These are phyloP conservation scores for Coniferiporia sulphurascens DNA, from an alignment of 1,284 basidiomycete genomes.

Conservation along the genomic window DNA sequence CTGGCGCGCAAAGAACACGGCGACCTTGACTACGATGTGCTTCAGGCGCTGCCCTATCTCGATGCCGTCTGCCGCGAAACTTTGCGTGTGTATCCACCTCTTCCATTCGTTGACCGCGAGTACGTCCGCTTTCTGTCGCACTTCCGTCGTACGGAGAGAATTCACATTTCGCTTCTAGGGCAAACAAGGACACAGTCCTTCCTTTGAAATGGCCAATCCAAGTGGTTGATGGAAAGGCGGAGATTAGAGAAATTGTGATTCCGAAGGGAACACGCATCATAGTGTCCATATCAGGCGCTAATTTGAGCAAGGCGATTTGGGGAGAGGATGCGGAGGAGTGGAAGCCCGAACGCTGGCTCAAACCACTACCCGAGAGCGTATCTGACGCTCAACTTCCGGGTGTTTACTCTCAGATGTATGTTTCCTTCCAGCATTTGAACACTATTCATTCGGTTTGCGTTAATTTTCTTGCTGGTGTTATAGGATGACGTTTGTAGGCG, in stretches of 20 bases:
- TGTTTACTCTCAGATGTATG: slow-evolving; percentile 13
- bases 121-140: background rate
- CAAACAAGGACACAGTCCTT: slow-evolving; percentile 11
- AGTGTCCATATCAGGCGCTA: slow-evolving; percentile 9
- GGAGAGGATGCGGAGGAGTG: slow-evolving; percentile 15
- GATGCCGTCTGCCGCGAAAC: slow-evolving; percentile 38
- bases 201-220: slow-evolving; percentile 9
- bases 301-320: slow-evolving; percentile 15
- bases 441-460: background rate
- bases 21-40: slow-evolving; percentile 31
- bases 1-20: slow-evolving; percentile 20
- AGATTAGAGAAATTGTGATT: slow-evolving; percentile 9
- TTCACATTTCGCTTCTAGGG: background rate
- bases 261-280: slow-evolving; percentile 9
- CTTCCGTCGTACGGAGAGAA: background rate
- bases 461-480: background rate
- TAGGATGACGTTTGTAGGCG: slow-evolving; percentile 20
- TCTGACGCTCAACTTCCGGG: slow-evolving; percentile 10
- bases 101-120: slow-evolving; percentile 25
- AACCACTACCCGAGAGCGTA: slow-evolving; percentile 8
- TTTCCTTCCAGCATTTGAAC: background rate
- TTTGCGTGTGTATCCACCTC: slow-evolving; percentile 31
- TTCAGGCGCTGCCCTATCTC: slow-evolving; percentile 32
- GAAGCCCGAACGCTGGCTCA: slow-evolving; percentile 17
- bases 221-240: slow-evolving; percentile 7